phyloP scores from a whole-genome alignment of 192 early-diverging fungal genomes.

The Funneliformis mosseae region DNA sequence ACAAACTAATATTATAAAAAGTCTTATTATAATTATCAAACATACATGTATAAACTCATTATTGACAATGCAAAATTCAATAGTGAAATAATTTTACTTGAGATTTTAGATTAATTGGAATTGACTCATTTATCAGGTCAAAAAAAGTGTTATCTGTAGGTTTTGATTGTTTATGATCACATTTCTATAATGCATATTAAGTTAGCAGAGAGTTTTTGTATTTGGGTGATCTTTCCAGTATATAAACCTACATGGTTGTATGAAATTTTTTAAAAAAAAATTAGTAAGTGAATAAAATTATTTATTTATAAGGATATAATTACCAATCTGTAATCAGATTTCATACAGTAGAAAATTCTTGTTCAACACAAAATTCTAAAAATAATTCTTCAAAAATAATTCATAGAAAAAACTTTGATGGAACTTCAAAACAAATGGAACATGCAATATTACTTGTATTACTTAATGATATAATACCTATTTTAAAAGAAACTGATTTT shows the following conservation, averaged over 20 bases:
- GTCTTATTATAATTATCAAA: slow-evolving; percentile 7
- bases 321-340: neutral
- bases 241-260: no score
- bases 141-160: slow-evolving; percentile 8
- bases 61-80: neutral
- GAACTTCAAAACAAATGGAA: neutral
- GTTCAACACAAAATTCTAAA: neutral
- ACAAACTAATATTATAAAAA: neutral
- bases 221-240: neutral
- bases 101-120: neutral
- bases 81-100: neutral
- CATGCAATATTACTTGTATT: neutral
- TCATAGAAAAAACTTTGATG: neutral
- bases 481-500: neutral
- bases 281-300: no score
- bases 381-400: neutral
- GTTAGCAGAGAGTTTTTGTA: neutral
- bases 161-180: neutral
- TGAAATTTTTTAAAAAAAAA: no score
- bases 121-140: neutral
- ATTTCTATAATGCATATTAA: neutral
- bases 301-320: no score
- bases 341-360: slow-evolving; percentile 1
- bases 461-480: neutral
- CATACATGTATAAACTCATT: neutral